Percentiles rank a stretch among this genome's conserved stretches.
Conservation (phyloP, 176 grass and related monocot genomes). For the Carex scoparia region DNA sequence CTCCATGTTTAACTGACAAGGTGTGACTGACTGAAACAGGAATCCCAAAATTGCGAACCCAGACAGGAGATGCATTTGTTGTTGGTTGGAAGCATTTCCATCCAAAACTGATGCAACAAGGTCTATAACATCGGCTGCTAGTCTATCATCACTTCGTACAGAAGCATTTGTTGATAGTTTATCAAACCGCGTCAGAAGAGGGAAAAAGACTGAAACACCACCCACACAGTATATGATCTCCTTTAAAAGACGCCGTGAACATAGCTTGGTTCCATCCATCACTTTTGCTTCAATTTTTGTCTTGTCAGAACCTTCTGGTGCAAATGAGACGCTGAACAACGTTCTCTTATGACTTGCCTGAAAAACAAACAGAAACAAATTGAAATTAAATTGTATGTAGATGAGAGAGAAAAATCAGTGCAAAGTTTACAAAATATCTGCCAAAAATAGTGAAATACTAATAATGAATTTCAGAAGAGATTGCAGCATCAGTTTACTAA, state of each 20-base stretch:
- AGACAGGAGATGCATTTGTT: constrained; percentile 97
- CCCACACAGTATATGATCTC: constrained; percentile 99
- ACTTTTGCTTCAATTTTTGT: constrained; percentile 70
- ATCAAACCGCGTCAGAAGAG: constrained; percentile 85
- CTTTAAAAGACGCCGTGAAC: constrained; percentile 69
- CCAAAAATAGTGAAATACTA: neutral
- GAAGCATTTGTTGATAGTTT: constrained; percentile 45
- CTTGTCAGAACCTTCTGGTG: constrained; percentile 68
- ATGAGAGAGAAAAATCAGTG: neutral
- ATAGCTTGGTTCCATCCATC: constrained; percentile 84
- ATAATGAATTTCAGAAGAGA: neutral
- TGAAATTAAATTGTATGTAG: constrained; percentile 1
- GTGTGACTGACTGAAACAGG: constrained; percentile 78
- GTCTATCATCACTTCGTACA: constrained; percentile 32
- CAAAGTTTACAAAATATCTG: neutral
- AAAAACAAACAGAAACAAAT: constrained; percentile 34
- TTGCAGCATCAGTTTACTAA: constrained; percentile 21
- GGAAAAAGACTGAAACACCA: constrained; percentile 94
- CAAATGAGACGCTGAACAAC: constrained; percentile 84
- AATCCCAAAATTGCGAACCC: constrained; percentile 93
- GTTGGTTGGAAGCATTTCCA: constrained; percentile 92
- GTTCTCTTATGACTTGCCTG: constrained; percentile 71
- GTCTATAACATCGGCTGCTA: constrained; percentile 80
- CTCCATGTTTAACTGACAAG: constrained; percentile 66
- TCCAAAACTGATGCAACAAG: constrained; percentile 96